phyloP scores from a whole-genome alignment of 352 stramenopile species.

The Globisporangium lucens region DNA sequence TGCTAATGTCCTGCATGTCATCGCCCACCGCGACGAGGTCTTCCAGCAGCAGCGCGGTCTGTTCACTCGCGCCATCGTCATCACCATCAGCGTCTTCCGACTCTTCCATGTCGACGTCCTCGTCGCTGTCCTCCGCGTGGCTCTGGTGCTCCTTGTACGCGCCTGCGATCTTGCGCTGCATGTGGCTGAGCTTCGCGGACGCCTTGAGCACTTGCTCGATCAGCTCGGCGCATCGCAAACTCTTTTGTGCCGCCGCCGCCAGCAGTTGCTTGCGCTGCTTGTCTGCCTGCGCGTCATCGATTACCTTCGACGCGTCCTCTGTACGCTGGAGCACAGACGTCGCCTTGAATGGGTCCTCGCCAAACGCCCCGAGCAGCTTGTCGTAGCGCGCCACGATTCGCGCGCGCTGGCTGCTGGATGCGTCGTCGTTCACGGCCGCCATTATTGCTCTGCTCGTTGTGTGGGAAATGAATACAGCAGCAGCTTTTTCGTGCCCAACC shows the following conservation, averaged over 20 bases:
- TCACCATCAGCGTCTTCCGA: constrained; percentile 20
- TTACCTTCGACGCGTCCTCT: constrained; percentile 33
- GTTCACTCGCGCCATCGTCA: constrained; percentile 26
- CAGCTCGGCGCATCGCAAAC: constrained; percentile 69
- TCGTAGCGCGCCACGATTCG: constrained; percentile 47
- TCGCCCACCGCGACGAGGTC: constrained; percentile 54
- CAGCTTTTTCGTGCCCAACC: constrained; percentile 18
- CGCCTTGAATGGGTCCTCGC: constrained; percentile 50
- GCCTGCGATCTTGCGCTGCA: constrained; percentile 39
- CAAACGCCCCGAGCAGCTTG: constrained; percentile 51
- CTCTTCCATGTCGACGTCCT: constrained; percentile 35
- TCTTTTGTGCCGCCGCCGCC: constrained; percentile 41
- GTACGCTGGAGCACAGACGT: constrained; percentile 27
- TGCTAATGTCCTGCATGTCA: constrained; percentile 42
- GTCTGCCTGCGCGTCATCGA: constrained; percentile 20
- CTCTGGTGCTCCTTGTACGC: constrained; percentile 24
- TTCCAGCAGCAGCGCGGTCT: constrained; percentile 51
- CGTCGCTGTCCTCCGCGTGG: constrained; percentile 15
- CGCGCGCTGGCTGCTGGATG: constrained; percentile 12
- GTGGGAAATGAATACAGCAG: background rate
- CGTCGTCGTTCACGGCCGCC: constrained; percentile 2
- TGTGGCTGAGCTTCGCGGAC: constrained; percentile 37
- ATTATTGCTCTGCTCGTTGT: constrained; percentile 1
- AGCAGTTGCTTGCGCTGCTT: constrained; percentile 42
- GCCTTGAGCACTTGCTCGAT: constrained; percentile 68